phyloP scores from a whole-genome alignment of 208 protist genomes.

The Leishmania guyanensis region DNA sequence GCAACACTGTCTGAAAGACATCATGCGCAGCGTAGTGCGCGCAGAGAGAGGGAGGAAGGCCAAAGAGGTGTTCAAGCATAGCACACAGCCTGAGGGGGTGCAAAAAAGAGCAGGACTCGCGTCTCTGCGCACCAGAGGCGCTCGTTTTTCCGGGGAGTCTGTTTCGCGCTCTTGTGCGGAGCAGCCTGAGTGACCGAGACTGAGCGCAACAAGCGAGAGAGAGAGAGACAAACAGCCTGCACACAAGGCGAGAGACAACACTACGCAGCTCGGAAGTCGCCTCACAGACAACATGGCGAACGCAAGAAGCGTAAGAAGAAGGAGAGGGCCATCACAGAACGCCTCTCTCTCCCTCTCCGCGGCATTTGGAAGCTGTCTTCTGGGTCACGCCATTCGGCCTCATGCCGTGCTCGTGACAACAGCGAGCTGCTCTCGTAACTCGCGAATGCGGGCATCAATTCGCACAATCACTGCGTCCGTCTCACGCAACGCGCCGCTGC shows the following conservation, averaged over 20 bases:
- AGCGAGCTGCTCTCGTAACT: conserved; percentile 45
- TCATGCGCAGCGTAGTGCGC: background rate
- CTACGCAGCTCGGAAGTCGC: background rate
- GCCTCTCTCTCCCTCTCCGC: background rate
- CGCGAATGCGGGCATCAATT: conserved; percentile 52
- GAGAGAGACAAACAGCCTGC: background rate
- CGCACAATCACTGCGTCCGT: conserved; percentile 55
- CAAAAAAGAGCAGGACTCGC: background rate
- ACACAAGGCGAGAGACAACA: background rate
- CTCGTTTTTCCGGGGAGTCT: no score
- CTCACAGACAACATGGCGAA: background rate
- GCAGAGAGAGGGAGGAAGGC: background rate
- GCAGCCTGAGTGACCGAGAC: background rate
- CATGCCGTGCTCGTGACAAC: background rate
- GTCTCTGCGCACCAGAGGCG: background rate
- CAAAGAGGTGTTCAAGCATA: background rate
- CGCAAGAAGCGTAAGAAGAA: background rate
- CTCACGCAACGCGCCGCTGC: conserved; percentile 60
- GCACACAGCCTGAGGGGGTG: background rate
- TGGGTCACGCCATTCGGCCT: background rate
- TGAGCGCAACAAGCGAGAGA: background rate
- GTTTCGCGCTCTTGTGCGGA: background rate
- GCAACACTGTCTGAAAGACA: background rate
- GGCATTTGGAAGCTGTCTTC: background rate
- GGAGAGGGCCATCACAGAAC: background rate